Conservation (phyloP, 352 stramenopile genomes). For the Phytophthora boehmeriae region DNA sequence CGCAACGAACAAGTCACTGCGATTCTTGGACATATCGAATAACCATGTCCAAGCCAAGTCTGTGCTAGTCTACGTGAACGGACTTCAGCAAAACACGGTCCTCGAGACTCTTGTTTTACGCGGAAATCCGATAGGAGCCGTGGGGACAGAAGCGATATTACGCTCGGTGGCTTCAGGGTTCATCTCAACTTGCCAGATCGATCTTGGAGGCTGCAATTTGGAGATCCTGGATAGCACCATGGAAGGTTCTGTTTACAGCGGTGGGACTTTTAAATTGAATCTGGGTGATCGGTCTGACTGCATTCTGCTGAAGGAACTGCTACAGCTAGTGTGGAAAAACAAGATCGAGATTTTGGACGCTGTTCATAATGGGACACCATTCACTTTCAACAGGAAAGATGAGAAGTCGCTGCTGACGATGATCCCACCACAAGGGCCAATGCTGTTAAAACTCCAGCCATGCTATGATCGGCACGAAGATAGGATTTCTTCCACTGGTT, state of each 20-base stretch:
- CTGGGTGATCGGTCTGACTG: conserved; percentile 53
- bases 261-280: conserved; percentile 59
- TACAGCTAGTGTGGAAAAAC: conserved; percentile 60
- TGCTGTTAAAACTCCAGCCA: conserved; percentile 65
- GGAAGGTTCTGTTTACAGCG: conserved; percentile 51
- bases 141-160: conserved; percentile 67
- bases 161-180: conserved; percentile 50
- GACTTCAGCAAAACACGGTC: conserved; percentile 57
- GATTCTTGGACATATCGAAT: conserved; percentile 63
- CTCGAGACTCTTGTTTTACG: conserved; percentile 60
- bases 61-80: conserved; percentile 65
- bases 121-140: conserved; percentile 71
- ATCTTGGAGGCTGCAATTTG: conserved; percentile 73
- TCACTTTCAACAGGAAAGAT: conserved; percentile 62
- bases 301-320: conserved; percentile 61
- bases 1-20: conserved; percentile 69
- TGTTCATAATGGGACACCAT: conserved; percentile 46
- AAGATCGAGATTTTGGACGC: conserved; percentile 64
- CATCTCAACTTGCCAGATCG: conserved; percentile 59
- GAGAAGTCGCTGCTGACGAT: conserved; percentile 53
- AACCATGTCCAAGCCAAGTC: conserved; percentile 73
- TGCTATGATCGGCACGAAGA: conserved; percentile 70
- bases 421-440: conserved; percentile 43
- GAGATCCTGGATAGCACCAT: conserved; percentile 58
- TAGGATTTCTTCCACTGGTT: conserved; percentile 40